Evolutionary conservation across 2,329 filamentous ascomycete species (phyloP), one percentile per base, ranked within the genome.

Genomic region (Alternaria alternata): DNA sequence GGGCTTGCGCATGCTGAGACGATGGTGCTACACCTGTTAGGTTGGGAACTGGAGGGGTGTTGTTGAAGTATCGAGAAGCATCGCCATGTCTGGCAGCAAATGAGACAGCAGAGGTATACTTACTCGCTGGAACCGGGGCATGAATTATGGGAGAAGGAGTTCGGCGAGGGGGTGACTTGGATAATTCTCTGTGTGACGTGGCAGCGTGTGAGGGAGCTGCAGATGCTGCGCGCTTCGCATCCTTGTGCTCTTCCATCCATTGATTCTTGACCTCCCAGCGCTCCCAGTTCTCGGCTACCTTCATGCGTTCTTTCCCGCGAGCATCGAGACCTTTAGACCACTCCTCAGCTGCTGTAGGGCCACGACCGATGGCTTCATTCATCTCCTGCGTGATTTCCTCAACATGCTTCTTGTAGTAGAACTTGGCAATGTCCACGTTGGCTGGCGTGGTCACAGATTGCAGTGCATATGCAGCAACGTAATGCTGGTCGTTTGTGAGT

Each of bases 321-420:
- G 80, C 81, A 43, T 88, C 85, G 4, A 95, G 83, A 9, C 91
- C 91, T 77, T 94, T 94, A 30, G 88, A 82, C 91, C 92, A 95
- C 75, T 94, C 91, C 67, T 92, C 89, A 4, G 86, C 85, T 11
- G 89, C 86, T 42, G 89, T 88, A 44, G 84, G 69, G n/a, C 91
- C 90, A 66, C 92, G 84, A n/a, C 81, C 78, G 67, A 87, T 86
- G 54, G 89, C 90, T 5, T 86, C 81, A 43, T 86, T 80, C 66
- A 92, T 87, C 69, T 92, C 88, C 32, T 80, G 74, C 59, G 85
- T 85, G 64, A 94, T 84, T 7, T 83, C 82, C 26, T 88, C 83
- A 36, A 93, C 83, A 59, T 93, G 86, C 26, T 81, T 73, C 46
- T 84, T 84, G 75, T 85, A 88, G 71, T 89, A 94, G 49, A 88